phyloP scores from a whole-genome alignment of 306 rosid species.

The Macrotyloma uniflorum region DNA sequence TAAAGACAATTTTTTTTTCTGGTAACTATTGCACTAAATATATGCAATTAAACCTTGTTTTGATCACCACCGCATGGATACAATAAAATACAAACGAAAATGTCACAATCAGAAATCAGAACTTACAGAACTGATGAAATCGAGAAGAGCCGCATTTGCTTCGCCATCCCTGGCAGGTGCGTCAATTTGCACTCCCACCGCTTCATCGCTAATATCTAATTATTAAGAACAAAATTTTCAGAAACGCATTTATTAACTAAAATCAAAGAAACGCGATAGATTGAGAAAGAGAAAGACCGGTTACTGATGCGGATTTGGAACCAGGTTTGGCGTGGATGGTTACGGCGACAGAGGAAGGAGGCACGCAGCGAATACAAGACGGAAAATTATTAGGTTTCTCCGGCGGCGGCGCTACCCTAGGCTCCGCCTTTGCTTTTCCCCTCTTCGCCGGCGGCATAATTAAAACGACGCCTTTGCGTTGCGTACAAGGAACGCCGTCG shows the following conservation, averaged over 20 bases:
- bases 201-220: slow-evolving; percentile 75
- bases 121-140: slow-evolving; percentile 72
- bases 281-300: slow-evolving; percentile 49
- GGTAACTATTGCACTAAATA: neutral
- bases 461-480: slow-evolving; percentile 1
- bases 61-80: neutral
- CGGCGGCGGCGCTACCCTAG: slow-evolving; percentile 38
- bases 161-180: slow-evolving; percentile 95
- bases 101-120: neutral
- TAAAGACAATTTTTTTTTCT: too few species aligned
- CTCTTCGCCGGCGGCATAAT: slow-evolving; percentile 78
- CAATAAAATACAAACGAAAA: neutral
- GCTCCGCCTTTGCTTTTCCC: slow-evolving; percentile 61
- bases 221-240: neutral
- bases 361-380: slow-evolving; percentile 65
- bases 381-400: slow-evolving; percentile 52
- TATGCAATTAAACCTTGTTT: neutral
- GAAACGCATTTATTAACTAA: neutral
- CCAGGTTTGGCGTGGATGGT: slow-evolving; percentile 97
- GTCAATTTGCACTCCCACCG: slow-evolving; percentile 87
- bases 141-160: slow-evolving; percentile 92
- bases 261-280: neutral
- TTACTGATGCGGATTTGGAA: slow-evolving; percentile 77
- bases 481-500: slow-evolving; percentile 17
- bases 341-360: slow-evolving; percentile 88